phyloP scores from a whole-genome alignment of 176 grass and related monocot genomes.

The Elymus sibiricus region DNA sequence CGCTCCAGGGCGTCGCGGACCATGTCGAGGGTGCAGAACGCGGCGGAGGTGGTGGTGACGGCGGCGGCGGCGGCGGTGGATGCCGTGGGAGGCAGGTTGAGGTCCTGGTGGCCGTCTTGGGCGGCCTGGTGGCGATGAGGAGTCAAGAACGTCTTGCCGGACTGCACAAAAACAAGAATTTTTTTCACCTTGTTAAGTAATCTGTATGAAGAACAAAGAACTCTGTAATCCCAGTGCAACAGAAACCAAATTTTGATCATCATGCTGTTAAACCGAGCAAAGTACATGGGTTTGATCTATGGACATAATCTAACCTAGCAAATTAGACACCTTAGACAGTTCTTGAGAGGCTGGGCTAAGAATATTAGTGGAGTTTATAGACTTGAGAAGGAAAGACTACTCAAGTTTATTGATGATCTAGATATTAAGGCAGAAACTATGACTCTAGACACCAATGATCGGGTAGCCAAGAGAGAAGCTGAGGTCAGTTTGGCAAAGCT shows the following conservation, averaged over 20 bases:
- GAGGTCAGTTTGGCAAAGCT: too few species aligned
- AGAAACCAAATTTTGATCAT: neutral
- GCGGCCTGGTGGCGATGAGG: constrained; percentile 19
- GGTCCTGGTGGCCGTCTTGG: constrained; percentile 16
- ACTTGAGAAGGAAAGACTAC: too few species aligned
- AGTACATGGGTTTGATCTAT: neutral
- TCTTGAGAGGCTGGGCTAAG: too few species aligned
- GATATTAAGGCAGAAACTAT: too few species aligned
- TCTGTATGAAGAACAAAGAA: neutral
- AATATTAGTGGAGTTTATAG: too few species aligned
- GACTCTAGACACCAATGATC: too few species aligned
- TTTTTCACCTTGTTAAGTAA: neutral
- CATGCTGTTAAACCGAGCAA: neutral
- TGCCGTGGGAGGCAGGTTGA: constrained; percentile 40
- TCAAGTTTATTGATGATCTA: too few species aligned
- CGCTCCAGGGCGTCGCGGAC: constrained; percentile 50
- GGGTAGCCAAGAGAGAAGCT: too few species aligned
- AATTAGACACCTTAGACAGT: too few species aligned
- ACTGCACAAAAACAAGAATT: constrained; percentile 12
- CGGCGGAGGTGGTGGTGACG: neutral
- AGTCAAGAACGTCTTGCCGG: constrained; percentile 50
- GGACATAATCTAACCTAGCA: neutral
- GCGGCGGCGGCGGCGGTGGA: neutral
- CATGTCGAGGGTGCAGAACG: constrained; percentile 59
- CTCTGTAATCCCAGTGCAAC: neutral